A percentile compares a stretch with the other conserved stretches of the same genome.
Evolutionary conservation across 441 rosid species (phyloP).

Genomic region (Rhodomyrtus psidioides): DNA sequence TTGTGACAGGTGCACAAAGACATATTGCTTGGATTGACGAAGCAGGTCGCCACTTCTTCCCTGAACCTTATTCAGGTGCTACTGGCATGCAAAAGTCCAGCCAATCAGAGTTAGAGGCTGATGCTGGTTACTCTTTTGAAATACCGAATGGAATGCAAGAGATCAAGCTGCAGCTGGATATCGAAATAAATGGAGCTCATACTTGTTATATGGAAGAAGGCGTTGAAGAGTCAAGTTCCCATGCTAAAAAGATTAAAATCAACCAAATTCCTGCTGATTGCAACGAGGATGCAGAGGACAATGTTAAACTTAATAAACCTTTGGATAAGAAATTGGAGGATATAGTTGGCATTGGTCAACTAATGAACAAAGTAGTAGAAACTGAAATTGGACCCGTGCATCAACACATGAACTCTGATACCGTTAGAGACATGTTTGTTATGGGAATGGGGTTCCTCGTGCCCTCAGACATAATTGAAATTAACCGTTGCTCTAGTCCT

Average conservation of each 20-base stretch:
- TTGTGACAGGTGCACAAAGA: background rate
- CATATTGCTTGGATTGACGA: conserved; percentile 7
- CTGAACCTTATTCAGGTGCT: background rate
- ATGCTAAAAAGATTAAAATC: background rate
- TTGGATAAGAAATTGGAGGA: background rate
- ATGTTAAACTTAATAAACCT: background rate
- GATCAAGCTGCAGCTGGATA: background rate
- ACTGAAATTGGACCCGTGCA: background rate
- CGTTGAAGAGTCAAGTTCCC: background rate
- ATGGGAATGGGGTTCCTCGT: background rate
- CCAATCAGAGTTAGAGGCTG: background rate
- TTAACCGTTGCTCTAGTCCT: background rate
- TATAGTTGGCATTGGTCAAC: background rate
- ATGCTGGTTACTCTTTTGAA: background rate
- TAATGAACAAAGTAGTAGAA: background rate
- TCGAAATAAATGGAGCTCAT: background rate
- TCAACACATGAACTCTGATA: background rate
- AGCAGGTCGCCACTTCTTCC: background rate
- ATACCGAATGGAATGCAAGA: background rate
- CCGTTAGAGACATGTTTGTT: background rate
- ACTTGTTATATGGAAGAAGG: background rate
- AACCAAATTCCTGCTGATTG: background rate
- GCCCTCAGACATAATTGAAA: background rate
- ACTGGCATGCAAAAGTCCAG: background rate
- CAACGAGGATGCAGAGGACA: background rate